Evolutionary conservation across 345 rosid genomes (phyloP).

Genomic region (Draba incana): DNA sequence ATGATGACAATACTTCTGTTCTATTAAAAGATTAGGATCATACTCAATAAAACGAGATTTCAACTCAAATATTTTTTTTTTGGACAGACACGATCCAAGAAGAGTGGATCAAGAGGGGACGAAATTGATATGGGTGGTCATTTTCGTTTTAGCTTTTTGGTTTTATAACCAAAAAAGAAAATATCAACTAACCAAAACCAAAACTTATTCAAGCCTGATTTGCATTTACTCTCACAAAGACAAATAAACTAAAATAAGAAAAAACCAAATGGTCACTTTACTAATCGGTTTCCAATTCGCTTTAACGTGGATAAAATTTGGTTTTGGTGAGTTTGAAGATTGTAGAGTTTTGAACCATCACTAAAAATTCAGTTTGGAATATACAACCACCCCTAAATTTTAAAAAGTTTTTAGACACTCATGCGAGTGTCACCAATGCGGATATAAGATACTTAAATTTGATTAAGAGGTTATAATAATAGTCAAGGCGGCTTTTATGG

Average conservation of each 20-base stretch:
- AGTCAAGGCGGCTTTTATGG: slow-evolving; percentile 5
- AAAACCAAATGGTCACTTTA: too few species aligned
- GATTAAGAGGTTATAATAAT: slow-evolving; percentile 4
- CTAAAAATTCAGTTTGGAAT: too few species aligned
- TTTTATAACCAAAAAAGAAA: background rate
- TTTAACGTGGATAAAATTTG: too few species aligned
- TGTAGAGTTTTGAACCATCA: too few species aligned
- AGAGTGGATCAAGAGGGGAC: slow-evolving; percentile 4
- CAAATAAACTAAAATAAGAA: background rate
- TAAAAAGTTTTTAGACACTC: too few species aligned
- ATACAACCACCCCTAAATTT: too few species aligned
- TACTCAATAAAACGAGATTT: background rate
- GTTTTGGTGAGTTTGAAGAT: too few species aligned
- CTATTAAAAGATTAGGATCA: slow-evolving; percentile 3
- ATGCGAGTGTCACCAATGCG: too few species aligned
- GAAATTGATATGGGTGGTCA: background rate
- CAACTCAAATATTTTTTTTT: background rate
- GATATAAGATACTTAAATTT: too few species aligned
- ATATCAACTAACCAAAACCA: too few species aligned
- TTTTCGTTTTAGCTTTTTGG: background rate
- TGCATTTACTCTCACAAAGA: background rate
- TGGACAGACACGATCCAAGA: slow-evolving; percentile 17
- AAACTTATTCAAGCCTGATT: background rate
- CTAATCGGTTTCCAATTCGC: too few species aligned
- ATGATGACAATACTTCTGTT: background rate